Conservation (phyloP, 768 basidiomycete genomes). For the Piloderma croceum region DNA sequence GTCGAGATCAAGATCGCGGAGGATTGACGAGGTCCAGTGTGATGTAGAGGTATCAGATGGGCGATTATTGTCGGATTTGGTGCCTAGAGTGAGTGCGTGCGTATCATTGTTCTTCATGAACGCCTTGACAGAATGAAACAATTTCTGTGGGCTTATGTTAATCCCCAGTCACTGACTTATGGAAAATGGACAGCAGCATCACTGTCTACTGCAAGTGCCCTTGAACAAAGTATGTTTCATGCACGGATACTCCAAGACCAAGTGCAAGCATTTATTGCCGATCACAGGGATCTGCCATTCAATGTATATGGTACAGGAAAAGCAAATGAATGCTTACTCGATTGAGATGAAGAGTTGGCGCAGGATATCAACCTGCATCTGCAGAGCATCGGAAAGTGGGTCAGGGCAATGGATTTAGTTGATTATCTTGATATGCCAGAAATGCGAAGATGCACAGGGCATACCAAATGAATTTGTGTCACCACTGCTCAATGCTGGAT, state of each 20-base stretch:
- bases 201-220: not conserved
- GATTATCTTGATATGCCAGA: constrained; percentile 10
- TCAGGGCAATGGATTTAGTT: constrained; percentile 13
- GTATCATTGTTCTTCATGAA: not conserved
- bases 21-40: too few relatives aligned
- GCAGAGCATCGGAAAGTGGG: constrained; percentile 14
- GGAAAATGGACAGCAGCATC: constrained; percentile 7
- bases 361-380: constrained; percentile 14
- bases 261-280: constrained; percentile 4
- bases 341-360: constrained; percentile 14
- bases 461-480: constrained; percentile 12
- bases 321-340: constrained; percentile 1
- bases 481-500: constrained; percentile 22
- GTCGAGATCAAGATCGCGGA: too few relatives aligned
- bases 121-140: not conserved
- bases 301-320: constrained; percentile 12
- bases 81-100: too few relatives aligned
- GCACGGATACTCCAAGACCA: constrained; percentile 1
- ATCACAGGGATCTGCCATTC: not conserved
- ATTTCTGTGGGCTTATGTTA: not conserved
- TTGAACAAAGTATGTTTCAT: constrained; percentile 5
- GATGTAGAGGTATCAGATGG: too few relatives aligned
- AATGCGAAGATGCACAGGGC: too few relatives aligned
- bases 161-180: not conserved
- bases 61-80: too few relatives aligned